A percentile compares a stretch with the other conserved stretches of the same genome.
These are phyloP conservation scores for Pythium chondricola DNA, from an alignment of 352 stramenopile species.

Conservation along the genomic window DNA sequence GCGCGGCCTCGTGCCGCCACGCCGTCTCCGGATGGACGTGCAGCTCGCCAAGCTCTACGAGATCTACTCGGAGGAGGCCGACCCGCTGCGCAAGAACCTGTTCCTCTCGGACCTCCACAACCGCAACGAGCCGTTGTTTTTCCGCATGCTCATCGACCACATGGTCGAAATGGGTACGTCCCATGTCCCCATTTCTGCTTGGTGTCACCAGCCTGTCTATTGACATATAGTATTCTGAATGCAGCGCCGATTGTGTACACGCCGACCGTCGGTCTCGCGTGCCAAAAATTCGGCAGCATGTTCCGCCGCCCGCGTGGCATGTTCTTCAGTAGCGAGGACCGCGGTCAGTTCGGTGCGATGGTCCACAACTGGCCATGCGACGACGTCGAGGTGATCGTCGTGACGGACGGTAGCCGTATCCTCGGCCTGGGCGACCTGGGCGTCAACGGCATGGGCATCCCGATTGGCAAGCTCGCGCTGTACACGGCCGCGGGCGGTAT, in stretches of 20 bases:
- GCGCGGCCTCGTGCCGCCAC: conserved; percentile 76
- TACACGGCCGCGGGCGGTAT: conserved; percentile 95
- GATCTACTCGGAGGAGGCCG: conserved; percentile 53
- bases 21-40: conserved; percentile 56
- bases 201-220: background rate
- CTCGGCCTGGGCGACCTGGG: conserved; percentile 96
- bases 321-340: conserved; percentile 93
- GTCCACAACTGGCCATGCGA: conserved; percentile 96
- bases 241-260: conserved; percentile 95
- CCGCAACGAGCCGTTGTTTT: conserved; percentile 95
- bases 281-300: conserved; percentile 88
- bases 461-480: conserved; percentile 94
- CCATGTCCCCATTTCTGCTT: background rate
- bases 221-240: background rate
- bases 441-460: conserved; percentile 97
- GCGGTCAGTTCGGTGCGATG: conserved; percentile 84
- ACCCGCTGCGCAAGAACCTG: conserved; percentile 90
- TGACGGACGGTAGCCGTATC: conserved; percentile 96
- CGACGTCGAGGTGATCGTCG: conserved; percentile 96
- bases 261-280: conserved; percentile 93
- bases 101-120: conserved; percentile 94
- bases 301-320: conserved; percentile 91
- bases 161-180: conserved; percentile 88
- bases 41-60: conserved; percentile 78
- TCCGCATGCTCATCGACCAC: conserved; percentile 89